Evolutionary conservation across 257 asterid species (phyloP), one percentile per base, ranked within the genome.

Genomic region (Verbascum thapsus): DNA sequence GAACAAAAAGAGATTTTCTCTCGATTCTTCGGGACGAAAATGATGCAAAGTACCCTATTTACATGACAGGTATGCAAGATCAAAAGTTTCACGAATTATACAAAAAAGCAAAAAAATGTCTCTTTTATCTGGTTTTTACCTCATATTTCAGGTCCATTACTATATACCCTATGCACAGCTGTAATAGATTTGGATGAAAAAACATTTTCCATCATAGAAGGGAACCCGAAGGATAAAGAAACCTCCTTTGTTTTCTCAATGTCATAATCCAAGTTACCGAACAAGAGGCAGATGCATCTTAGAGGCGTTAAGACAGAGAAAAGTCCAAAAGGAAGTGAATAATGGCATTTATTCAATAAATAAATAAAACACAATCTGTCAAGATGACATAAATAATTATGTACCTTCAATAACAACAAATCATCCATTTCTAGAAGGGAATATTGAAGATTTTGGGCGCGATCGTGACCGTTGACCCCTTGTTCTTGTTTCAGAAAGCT

Each of bases 91-190:
- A 58, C 52, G 26, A 52, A 22, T 15, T 45, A 0, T 53, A 18
- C 11, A 17, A 15, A 34, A 3, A 48, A 64, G 45, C 47, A 45
- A 12, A 65, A 51, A 7, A 15, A 45, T 13, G 7, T 16, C 13
- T 13, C 17, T 5, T 20, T 20, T 4, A 3, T 52, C 16, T 15
- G 58, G 32, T 58, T 19, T 62, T 22, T 49, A 13, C 47, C n/a
- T 22, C n/a, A 15, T 49, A 44, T 74, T 68, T 72, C 85, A 90
- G 96, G 96, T 67, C 96, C 98, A 73, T 61, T 79, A 52, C 80
- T 77, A 38, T 53, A 79, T 56, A 81, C 88, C 48, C 72, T 81
- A 18, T 79, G 86, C 83, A 76, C 85, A 39, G 74, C 13, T 44
- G 76, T 70, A 61, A 61, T 74, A 45, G 79, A 78, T 60, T 68